A percentile compares a stretch with the other conserved stretches of the same genome.
Evolutionary conservation across 2,329 filamentous ascomycete species (phyloP).

Genomic region (Colletotrichum lindemuthianum): DNA sequence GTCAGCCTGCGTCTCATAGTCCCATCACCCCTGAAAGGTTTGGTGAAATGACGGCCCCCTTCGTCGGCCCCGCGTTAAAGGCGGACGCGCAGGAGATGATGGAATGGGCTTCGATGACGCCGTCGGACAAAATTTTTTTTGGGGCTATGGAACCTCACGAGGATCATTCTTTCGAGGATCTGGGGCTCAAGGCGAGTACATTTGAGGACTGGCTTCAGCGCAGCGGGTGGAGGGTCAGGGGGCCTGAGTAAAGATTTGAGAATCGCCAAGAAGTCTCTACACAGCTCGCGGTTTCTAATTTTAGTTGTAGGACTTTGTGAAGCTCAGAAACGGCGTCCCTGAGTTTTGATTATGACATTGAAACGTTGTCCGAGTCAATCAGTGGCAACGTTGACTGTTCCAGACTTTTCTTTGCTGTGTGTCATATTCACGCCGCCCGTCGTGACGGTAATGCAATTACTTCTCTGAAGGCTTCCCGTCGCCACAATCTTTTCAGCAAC

Average conservation of each 20-base stretch:
- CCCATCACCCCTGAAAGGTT: neutral
- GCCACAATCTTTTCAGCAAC: too few species aligned
- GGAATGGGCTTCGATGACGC: conserved; percentile 35
- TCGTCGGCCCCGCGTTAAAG: conserved; percentile 31
- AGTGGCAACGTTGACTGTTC: too few species aligned
- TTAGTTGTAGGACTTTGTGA: too few species aligned
- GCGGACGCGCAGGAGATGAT: conserved; percentile 38
- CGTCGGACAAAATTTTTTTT: conserved; percentile 33
- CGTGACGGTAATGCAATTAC: too few species aligned
- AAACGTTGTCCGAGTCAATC: too few species aligned
- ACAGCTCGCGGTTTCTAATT: too few species aligned
- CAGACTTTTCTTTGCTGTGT: too few species aligned
- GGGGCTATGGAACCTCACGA: conserved; percentile 2
- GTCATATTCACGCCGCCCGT: too few species aligned
- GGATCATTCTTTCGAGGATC: conserved; percentile 1
- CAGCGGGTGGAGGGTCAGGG: neutral
- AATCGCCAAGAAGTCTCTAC: too few species aligned
- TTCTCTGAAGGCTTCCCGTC: too few species aligned
- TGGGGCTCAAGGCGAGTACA: conserved; percentile 3
- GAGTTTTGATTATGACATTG: too few species aligned
- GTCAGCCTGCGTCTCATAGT: neutral
- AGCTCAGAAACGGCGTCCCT: too few species aligned
- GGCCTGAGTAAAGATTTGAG: neutral
- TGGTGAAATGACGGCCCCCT: neutral
- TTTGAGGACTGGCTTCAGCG: conserved; percentile 1